Evolutionary conservation across 2,329 filamentous ascomycete genomes (phyloP), one percentile per base, ranked within the genome.

Genomic region (Diaporthe citrichinensis): DNA sequence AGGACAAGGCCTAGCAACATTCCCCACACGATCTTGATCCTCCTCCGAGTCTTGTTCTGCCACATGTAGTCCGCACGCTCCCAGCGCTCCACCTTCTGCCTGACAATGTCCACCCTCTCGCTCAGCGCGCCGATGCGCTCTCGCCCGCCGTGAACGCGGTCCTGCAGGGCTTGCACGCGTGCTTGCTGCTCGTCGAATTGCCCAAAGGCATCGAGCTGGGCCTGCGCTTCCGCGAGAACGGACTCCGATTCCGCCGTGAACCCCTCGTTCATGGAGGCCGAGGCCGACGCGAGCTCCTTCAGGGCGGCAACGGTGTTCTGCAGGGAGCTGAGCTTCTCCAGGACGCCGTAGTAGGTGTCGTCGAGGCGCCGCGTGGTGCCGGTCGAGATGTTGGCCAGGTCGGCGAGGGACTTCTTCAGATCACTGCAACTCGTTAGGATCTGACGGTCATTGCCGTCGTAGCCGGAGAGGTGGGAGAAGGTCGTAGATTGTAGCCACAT

Each of bases 341-440:
- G 86, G 14, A 95, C 89, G 0, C 91, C 90, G 78, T 94, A 94
- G 84, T 95, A 96, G 4, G 92, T 92, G 75, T 93, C 90, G 81
- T 96, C 94, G 57, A 96, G 89, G 46, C 89, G 89, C 76, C 89
- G 88, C 23, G 92, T 94, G 34, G 92, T 91, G 31, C 87, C 84
- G 73, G 91, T 88, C 31, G 93, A 93, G 81, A 92, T 88, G 44
- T 88, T 85, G 78, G 88, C 88, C 15, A 95, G 86, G 67, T 89
- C 86, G 34, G 82, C 81, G 0, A 92, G 84, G 5, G 89, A 88
- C 73, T 87, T 87, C 77, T 86, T 87, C 28, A 92, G 79, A 65
- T 87, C 87, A 75, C 90, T 91, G 78, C 14, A 65, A 14, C 39
- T 58, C 34, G 46, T 39, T 31, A 46, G 17, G n/a, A 25, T 17